A percentile compares a stretch with the other conserved stretches of the same genome.
phyloP scores from a whole-genome alignment of 495 filamentous ascomycete genomes.

The Penicillium cataractarum region DNA sequence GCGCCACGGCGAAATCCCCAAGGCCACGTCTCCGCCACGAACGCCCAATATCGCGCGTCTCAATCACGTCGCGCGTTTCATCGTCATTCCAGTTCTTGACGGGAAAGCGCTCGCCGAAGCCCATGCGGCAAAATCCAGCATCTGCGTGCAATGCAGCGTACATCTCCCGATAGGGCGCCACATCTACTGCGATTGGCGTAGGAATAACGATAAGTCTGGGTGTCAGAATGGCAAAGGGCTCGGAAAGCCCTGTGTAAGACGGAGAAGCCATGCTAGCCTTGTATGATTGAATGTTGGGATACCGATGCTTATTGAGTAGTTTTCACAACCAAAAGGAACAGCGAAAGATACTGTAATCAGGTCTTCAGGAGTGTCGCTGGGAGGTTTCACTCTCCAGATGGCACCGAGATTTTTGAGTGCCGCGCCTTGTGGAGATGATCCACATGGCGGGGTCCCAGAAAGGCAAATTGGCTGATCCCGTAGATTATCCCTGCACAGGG shows the following conservation, averaged over 20 bases:
- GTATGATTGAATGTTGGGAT: background rate
- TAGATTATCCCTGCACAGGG: background rate
- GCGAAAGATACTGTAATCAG: background rate
- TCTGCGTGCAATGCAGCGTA: slow-evolving; percentile 28
- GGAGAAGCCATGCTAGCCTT: background rate
- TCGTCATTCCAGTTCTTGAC: slow-evolving; percentile 26
- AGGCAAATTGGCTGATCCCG: background rate
- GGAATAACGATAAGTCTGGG: slow-evolving; percentile 27
- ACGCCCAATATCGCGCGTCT: slow-evolving; percentile 27
- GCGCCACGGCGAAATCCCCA: slow-evolving; percentile 31
- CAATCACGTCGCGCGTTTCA: slow-evolving; percentile 24
- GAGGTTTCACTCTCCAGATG: background rate
- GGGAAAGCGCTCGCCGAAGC: slow-evolving; percentile 25
- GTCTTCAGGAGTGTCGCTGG: too few relatives aligned
- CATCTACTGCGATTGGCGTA: slow-evolving; percentile 24
- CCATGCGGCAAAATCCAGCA: slow-evolving; percentile 29
- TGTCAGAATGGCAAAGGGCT: slow-evolving; percentile 24
- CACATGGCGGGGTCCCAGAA: background rate
- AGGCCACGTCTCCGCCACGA: slow-evolving; percentile 23
- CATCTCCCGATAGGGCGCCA: slow-evolving; percentile 23
- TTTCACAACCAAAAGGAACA: background rate
- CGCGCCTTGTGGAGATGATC: background rate
- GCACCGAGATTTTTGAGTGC: background rate
- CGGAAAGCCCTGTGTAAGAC: background rate
- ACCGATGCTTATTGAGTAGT: background rate